A percentile compares a stretch with the other conserved stretches of the same genome.
Evolutionary conservation across 2,329 filamentous ascomycete genomes (phyloP).

Genomic region (Coniella vitis): DNA sequence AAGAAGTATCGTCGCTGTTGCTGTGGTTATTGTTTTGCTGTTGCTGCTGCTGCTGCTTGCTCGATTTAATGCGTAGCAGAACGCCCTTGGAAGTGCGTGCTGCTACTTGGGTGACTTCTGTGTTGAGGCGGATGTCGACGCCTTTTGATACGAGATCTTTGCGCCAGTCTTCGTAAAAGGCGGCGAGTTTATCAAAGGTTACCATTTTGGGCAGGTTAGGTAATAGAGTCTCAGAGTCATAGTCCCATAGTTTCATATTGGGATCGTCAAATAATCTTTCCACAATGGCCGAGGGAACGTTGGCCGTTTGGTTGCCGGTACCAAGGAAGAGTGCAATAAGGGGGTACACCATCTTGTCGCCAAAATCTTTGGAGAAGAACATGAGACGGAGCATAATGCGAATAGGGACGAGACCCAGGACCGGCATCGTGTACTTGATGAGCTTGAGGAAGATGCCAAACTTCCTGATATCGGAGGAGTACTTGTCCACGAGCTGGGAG

Average conservation of each 20-base stretch:
- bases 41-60: slow-evolving; percentile 31
- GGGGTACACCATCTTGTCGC: slow-evolving; percentile 63
- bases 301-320: slow-evolving; percentile 50
- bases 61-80: slow-evolving; percentile 36
- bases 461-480: slow-evolving; percentile 42
- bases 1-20: slow-evolving; percentile 28
- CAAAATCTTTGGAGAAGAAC: slow-evolving; percentile 54
- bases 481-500: slow-evolving; percentile 40
- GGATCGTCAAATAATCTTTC: slow-evolving; percentile 53
- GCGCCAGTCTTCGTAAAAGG: slow-evolving; percentile 55
- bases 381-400: slow-evolving; percentile 54
- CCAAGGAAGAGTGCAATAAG: slow-evolving; percentile 68
- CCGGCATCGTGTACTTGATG: slow-evolving; percentile 43
- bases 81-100: slow-evolving; percentile 46
- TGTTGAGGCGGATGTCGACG: slow-evolving; percentile 49
- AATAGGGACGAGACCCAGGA: slow-evolving; percentile 48
- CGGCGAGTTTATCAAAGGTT: slow-evolving; percentile 55
- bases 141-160: slow-evolving; percentile 46
- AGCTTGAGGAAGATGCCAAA: slow-evolving; percentile 43
- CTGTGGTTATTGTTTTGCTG: slow-evolving; percentile 23
- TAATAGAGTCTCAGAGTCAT: slow-evolving; percentile 46
- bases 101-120: slow-evolving; percentile 47
- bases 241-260: slow-evolving; percentile 55
- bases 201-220: slow-evolving; percentile 59
- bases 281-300: slow-evolving; percentile 63